Base-by-base conservation (phyloP, 1,139 yeast genomes). In the Candida sp. region DNA sequence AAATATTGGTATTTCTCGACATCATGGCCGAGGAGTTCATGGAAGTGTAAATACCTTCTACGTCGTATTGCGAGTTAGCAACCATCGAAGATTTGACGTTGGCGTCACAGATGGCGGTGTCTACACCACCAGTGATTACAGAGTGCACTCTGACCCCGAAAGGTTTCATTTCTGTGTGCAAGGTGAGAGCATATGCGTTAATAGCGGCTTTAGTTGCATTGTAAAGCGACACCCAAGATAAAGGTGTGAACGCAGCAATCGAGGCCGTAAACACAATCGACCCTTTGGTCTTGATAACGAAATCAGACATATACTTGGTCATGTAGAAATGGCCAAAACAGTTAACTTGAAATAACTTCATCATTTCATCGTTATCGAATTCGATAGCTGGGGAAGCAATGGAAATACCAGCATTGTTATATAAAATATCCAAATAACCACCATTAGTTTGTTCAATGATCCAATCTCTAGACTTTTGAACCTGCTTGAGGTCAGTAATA, bases 121-220 rank as follows among this genome's bases (percentile, higher is more conserved):
- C 57, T 4, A 70, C 74, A 3, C 70, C 73, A 2, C 76, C 75
- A 5, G 75, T 68, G 35, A 70, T 66, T 5, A 70, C 62, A 38
- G 65, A 57, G 48, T 68, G 68, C 5, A 70, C 75, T 21, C 56
- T 44, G 7, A 66, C 71, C 1, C 66, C 73, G 43, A 66, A 66
- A 0, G 74, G 74, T 43, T 52, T 47, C 65, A 87, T 58, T 62
- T 87, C 95, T 32, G 84, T 57, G 39, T 84, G 78, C 44, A 87
- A 67, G 2, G 75, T 73, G 41, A 77, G 72, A 1, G 87, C 86
- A 58, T 82, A 87, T 47, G 77, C 82, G 55, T 84, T 88, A 43
- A 87, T 77, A 1, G 95, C 95, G 2, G 95, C 89, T 49, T 70
- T 69, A 35, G 71, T 61, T 4, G 74, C 57, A 47, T 64, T 58